phyloP scores from a whole-genome alignment of 495 filamentous ascomycete genomes.

The Talaromyces stipitatus region DNA sequence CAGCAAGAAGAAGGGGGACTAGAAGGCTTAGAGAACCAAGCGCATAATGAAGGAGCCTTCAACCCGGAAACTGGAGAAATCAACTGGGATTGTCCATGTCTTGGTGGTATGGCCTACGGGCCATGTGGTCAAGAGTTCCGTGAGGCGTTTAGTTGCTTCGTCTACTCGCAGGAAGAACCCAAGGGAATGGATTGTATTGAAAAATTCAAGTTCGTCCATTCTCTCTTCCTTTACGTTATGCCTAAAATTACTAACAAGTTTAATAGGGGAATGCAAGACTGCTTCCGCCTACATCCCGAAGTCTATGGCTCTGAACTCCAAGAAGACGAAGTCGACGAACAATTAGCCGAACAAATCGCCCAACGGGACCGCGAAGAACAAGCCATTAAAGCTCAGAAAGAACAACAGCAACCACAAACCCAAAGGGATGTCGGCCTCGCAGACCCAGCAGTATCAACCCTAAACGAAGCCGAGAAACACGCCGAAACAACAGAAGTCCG shows the following conservation, averaged over 20 bases:
- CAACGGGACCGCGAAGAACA: slow-evolving; percentile 8
- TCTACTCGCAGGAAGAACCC: slow-evolving; percentile 88
- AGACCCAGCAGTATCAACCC: slow-evolving; percentile 3
- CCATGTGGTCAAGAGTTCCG: slow-evolving; percentile 94
- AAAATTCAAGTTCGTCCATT: slow-evolving; percentile 77
- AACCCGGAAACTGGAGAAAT: slow-evolving; percentile 98
- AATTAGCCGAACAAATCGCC: slow-evolving; percentile 9
- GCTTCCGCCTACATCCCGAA: slow-evolving; percentile 86
- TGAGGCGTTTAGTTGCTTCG: slow-evolving; percentile 94
- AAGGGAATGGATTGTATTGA: slow-evolving; percentile 99
- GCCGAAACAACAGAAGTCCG: slow-evolving; percentile 5
- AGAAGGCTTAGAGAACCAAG: slow-evolving; percentile 70
- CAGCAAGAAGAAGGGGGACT: background rate
- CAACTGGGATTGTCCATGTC: slow-evolving; percentile 98
- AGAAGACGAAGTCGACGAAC: slow-evolving; percentile 59
- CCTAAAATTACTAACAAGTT: background rate
- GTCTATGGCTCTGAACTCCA: slow-evolving; percentile 86
- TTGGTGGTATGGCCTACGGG: slow-evolving; percentile 95
- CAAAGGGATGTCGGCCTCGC: slow-evolving; percentile 8
- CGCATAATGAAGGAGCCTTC: slow-evolving; percentile 80
- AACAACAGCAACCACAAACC: slow-evolving; percentile 1
- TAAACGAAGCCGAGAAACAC: slow-evolving; percentile 9
- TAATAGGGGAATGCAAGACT: slow-evolving; percentile 85
- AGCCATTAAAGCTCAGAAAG: slow-evolving; percentile 5
- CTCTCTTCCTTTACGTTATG: background rate